Evolutionary conservation across 306 rosid genomes (phyloP), one percentile per base, ranked within the genome.

Genomic region (Rosa lucieae): DNA sequence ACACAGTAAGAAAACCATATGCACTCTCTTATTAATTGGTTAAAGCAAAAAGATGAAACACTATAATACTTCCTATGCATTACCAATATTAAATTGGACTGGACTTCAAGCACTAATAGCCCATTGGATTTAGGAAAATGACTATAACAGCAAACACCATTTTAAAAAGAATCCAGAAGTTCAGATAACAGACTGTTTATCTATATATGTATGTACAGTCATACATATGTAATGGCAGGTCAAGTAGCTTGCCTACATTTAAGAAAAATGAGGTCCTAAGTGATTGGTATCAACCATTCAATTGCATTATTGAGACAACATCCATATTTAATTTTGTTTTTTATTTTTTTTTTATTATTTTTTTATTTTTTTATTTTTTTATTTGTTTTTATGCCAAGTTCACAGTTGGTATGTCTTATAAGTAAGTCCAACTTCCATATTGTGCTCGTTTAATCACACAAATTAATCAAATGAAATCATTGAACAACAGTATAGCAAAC

Each of bases 1-100:
- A 40, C 48, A 78, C 43, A 47, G 82, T 32, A 42, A 83, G 37
- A 52, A 72, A 70, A 83, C 65, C 44, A 75, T 2, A 75, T 37
- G 46, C 70, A 35, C 46, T 6, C 40, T 7, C 18, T 63, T 63
- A 63, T 12, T 17, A 58, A 58, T 2, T 55, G 13, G 35, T 58
- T 10, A 35, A 58, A 58, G 65, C 12, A 58, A 58, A 58, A n/a
- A 10, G 35, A 10, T 58, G 35, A 3, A 21, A n/a, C 13, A 9
- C 21, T 58, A 18, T 1, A 9, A 9, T 21, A 21, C 23, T 18
- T 55, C 61, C 61, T 58, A 21, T 18, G 61, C 61, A 6, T 26
- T 20, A 23, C 21, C 63, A 8, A 21, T 21, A n/a, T 62, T 10
- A 29, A 18, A 62, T 11, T 62, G 40, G 40, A 62, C 35, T 26